Evolutionary conservation across 2,329 filamentous ascomycete species (phyloP).

Genomic region (Hirsutella minnesotensis): DNA sequence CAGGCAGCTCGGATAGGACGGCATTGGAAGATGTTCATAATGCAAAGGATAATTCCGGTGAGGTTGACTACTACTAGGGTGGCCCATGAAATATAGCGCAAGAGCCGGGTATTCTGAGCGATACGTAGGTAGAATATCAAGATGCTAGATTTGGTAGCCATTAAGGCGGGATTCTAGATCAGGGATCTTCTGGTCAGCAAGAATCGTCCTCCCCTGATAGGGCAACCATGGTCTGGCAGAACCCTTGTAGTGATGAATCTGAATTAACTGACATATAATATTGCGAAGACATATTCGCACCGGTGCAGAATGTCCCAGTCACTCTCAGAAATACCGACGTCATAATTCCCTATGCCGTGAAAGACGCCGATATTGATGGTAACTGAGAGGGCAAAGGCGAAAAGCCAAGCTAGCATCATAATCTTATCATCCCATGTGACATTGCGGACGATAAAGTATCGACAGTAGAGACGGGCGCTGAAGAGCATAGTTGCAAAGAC

Average conservation of each 20-base stretch:
- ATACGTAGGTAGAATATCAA: constrained; percentile 80
- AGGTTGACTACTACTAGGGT: constrained; percentile 69
- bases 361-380: constrained; percentile 52
- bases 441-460: constrained; percentile 59
- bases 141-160: constrained; percentile 89
- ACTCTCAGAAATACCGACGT: constrained; percentile 40
- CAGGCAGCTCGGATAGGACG: constrained; percentile 62
- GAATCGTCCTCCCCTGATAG: too few relatives aligned
- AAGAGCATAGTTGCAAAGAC: constrained; percentile 64
- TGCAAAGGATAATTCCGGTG: constrained; percentile 66
- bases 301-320: constrained; percentile 40
- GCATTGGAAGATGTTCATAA: constrained; percentile 84
- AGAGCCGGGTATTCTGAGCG: constrained; percentile 64
- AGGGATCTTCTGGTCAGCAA: too few relatives aligned
- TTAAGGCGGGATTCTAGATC: constrained; percentile 72
- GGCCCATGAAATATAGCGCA: constrained; percentile 68
- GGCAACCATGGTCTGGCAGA: too few relatives aligned
- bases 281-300: constrained; percentile 51
- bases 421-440: constrained; percentile 69
- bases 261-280: constrained; percentile 44
- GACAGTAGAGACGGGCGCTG: constrained; percentile 58
- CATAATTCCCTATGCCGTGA: constrained; percentile 57
- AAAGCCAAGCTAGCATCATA: constrained; percentile 66
- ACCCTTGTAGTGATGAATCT: too few relatives aligned
- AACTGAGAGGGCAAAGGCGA: constrained; percentile 56